phyloP scores from a whole-genome alignment of 257 asterid species.

The Scutellaria barbata region DNA sequence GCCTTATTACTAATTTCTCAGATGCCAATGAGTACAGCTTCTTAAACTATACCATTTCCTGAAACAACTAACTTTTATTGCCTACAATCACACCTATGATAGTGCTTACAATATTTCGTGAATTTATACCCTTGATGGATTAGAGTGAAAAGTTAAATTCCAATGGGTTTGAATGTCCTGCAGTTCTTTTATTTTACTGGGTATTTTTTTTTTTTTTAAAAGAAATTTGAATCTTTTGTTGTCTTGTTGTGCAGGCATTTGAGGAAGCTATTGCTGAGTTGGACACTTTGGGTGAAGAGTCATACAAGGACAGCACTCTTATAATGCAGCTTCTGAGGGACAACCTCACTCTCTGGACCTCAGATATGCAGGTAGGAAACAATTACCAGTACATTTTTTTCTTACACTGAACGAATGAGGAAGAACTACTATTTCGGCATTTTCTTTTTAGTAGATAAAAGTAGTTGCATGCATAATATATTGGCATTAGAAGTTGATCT shows the following conservation, averaged over 20 bases:
- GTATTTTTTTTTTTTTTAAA: not conserved
- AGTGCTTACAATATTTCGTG: not conserved
- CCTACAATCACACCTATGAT: not conserved
- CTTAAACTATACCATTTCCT: not conserved
- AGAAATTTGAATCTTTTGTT: not conserved
- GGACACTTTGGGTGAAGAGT: constrained; percentile 78
- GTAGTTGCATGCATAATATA: constrained; percentile 10
- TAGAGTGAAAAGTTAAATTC: constrained; percentile 13
- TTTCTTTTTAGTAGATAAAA: constrained; percentile 6
- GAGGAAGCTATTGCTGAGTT: constrained; percentile 80
- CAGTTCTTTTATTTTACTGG: not conserved
- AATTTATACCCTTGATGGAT: not conserved
- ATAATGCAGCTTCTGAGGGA: constrained; percentile 79
- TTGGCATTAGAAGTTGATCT: constrained; percentile 12
- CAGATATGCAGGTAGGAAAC: constrained; percentile 65
- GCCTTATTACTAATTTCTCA: not conserved
- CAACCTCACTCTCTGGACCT: constrained; percentile 83
- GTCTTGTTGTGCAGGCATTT: constrained; percentile 52
- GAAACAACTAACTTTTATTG: constrained; percentile 6
- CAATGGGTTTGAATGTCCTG: constrained; percentile 20
- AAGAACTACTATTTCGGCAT: too few relatives aligned
- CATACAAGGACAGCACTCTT: constrained; percentile 76
- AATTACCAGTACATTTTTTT: constrained; percentile 6
- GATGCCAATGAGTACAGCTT: not conserved
- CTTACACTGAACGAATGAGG: not conserved